Evolutionary conservation across 176 grass and related monocot genomes (phyloP).

Genomic region (Zoysia pacifica): DNA sequence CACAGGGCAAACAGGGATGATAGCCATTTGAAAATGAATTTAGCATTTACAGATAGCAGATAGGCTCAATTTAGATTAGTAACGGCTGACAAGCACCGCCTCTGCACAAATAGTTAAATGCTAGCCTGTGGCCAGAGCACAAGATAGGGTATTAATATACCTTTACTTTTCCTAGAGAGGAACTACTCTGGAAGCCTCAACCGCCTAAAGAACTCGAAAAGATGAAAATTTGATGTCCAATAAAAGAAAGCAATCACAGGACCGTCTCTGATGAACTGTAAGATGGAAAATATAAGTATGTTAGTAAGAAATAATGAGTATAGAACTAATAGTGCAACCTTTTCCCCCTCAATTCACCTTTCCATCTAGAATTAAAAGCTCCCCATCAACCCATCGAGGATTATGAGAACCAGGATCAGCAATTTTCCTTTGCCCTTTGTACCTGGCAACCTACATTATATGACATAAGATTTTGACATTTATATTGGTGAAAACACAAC

Average conservation of each 20-base stretch:
- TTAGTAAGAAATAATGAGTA: conserved; percentile 38
- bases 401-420: conserved; percentile 73
- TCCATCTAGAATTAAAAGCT: conserved; percentile 88
- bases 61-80: conserved; percentile 12
- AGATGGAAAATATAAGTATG: conserved; percentile 48
- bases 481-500: conserved; percentile 25
- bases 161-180: conserved; percentile 40
- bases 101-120: conserved; percentile 24
- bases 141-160: conserved; percentile 28
- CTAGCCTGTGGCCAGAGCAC: conserved; percentile 14
- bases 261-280: conserved; percentile 86
- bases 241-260: conserved; percentile 95
- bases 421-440: conserved; percentile 82
- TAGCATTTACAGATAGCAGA: conserved; percentile 1
- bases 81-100: conserved; percentile 32
- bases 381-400: conserved; percentile 86
- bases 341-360: conserved; percentile 61
- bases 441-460: conserved; percentile 77
- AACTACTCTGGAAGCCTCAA: conserved; percentile 76
- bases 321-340: conserved; percentile 2
- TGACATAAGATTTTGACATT: conserved; percentile 30
- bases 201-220: conserved; percentile 85
- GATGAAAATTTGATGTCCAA: conserved; percentile 78
- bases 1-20: not conserved
- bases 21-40: not conserved